Evolutionary conservation across 345 rosid species (phyloP).

Genomic region (Eucalyptus rudis): DNA sequence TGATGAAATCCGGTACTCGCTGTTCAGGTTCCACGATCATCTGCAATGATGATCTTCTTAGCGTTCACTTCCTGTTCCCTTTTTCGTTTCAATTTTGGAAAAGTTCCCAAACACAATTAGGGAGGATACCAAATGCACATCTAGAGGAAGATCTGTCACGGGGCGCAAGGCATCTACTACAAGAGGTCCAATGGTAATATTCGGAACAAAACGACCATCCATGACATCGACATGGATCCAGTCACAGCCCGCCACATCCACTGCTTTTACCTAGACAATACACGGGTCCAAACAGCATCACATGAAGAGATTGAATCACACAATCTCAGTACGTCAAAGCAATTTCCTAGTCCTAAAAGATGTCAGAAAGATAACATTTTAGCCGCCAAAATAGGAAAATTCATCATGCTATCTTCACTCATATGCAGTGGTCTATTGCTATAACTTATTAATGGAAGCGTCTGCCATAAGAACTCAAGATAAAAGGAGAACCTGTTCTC

Average conservation of each 20-base stretch:
- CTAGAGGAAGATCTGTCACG: slow-evolving; percentile 87
- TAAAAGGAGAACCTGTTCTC: slow-evolving; percentile 55
- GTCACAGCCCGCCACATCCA: slow-evolving; percentile 83
- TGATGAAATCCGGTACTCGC: slow-evolving; percentile 88
- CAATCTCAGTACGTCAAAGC: background rate
- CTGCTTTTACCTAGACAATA: slow-evolving; percentile 63
- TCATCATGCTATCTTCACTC: background rate
- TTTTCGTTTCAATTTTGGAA: background rate
- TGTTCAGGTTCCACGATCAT: slow-evolving; percentile 96
- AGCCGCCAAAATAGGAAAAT: background rate
- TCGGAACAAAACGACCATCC: slow-evolving; percentile 98
- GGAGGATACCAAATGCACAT: slow-evolving; percentile 75
- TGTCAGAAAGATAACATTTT: background rate
- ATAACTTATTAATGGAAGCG: background rate
- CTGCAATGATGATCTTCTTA: slow-evolving; percentile 11
- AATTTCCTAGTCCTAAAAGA: background rate
- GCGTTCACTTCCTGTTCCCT: background rate
- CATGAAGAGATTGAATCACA: background rate
- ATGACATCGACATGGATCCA: slow-evolving; percentile 98
- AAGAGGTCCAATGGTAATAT: slow-evolving; percentile 94
- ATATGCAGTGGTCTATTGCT: background rate
- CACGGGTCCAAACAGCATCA: background rate
- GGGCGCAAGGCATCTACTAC: slow-evolving; percentile 91
- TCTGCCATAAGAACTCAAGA: background rate
- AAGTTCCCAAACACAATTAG: background rate